Base-by-base conservation (phyloP, 1,284 basidiomycete species). In the Waitea zeae region DNA sequence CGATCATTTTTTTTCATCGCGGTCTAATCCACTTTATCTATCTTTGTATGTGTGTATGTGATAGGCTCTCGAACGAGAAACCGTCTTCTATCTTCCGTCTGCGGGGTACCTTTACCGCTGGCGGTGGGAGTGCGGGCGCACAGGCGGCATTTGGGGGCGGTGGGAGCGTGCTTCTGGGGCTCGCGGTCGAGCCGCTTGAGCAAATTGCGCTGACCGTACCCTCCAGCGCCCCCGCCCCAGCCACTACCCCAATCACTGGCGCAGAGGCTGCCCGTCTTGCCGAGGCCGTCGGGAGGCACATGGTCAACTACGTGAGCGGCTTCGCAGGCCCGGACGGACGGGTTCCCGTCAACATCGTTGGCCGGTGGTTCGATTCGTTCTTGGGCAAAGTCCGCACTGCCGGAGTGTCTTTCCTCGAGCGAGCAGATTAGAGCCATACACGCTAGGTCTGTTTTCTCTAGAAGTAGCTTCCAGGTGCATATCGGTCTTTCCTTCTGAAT, bases 81-180 rank as follows among this genome's bases (percentile, higher is more conserved):
- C 88, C 88, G 0, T 90, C 86, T 1, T 79, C 87, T 1, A 89
- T 95, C 46, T 93, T 90, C 59, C 79, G 86, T 12, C 64, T 93
- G 12, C 70, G 79, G 6, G 75, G 67, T 34, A 72, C 64, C 31
- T 79, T 72, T 53, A 57, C 61, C n/a, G 51, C 67, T 6, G 49
- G 57, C 38, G 40, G 59, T 40, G 46, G 68, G 24, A 46, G 60
- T 34, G 54, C 65, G 46, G 47, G 62, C 38, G 52, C 69, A 30
- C 64, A 75, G 44, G 60, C 67, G 42, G 59, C 70, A 33, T 65
- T 79, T 59, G 19, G 19, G 14, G 57, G 62, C 38, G 39, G 34
- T 39, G 48, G 47, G 44, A 44, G 43, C 38, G 37, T 41, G 34
- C 59, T 77, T 40, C 66, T 87, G 11, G 82, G 83, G 2, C 57